Evolutionary conservation across 441 rosid genomes (phyloP), one percentile per base, ranked within the genome.

Genomic region (Dalechampia spathulata): DNA sequence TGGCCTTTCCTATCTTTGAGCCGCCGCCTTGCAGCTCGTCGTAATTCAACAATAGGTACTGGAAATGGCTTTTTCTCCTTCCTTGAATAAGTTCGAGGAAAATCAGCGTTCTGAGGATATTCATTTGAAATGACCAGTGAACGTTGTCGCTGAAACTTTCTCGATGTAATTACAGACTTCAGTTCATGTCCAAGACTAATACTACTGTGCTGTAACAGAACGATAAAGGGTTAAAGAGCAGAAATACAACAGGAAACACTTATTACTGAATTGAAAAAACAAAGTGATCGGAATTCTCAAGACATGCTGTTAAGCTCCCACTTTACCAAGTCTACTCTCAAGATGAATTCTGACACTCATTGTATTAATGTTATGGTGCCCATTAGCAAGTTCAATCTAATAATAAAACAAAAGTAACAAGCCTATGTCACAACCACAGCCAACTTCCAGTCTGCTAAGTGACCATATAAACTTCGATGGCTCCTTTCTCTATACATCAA

Each of bases 41-140:
- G 78, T 63, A 92, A 73, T 67, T 92, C 95, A 60, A 88, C 65
- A 44, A 86, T 72, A 16, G 98, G 98, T 21, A 70, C 60, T 0
- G 87, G 91, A 65, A 92, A 92, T 23, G 96, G 98, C 65, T 92
- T 92, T 78, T 86, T 92, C 76, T 88, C 94, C 65, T 83, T 81
- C 65, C 64, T 88, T n/a, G 88, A 68, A 68, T 83, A 83, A 27
- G 66, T 54, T 57, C 75, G 78, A 58, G 96, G 98, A 20, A 82
- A 78, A 70, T 92, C 98, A 12, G 83, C 79, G 75, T 92, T 92
- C 69, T 92, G 98, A 42, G 96, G 90, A 73, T 72, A 55, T 44
- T 82, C 83, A 26, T 62, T 77, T 55, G 76, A 77, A 51, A 82
- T 66, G 26, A 72, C 64, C 55, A 77, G 49, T 43, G 72, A 54